phyloP scores from a whole-genome alignment of 805 yeast genomes.

The Pichia insulana region DNA sequence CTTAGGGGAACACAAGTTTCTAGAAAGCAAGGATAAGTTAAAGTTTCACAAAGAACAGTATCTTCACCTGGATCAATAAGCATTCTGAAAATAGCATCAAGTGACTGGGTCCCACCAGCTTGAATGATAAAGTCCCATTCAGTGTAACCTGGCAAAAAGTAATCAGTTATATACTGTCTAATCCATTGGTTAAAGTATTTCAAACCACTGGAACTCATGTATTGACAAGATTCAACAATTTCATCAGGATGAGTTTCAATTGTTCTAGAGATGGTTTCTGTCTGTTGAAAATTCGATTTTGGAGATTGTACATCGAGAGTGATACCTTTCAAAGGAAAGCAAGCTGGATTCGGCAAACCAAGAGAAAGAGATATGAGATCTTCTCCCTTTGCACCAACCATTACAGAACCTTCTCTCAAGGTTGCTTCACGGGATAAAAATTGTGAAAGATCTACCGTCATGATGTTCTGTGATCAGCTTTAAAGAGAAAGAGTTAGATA shows the following conservation, averaged over 20 bases:
- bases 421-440: constrained; percentile 17
- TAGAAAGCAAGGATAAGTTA: constrained; percentile 74
- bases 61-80: constrained; percentile 68
- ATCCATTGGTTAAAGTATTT: constrained; percentile 33
- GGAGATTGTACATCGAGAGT: constrained; percentile 29
- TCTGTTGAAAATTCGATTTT: constrained; percentile 34
- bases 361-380: constrained; percentile 44
- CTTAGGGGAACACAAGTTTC: constrained; percentile 76
- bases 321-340: constrained; percentile 37
- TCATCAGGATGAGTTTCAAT: constrained; percentile 16
- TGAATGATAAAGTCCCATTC: constrained; percentile 68
- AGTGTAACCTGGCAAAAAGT: constrained; percentile 37
- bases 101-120: constrained; percentile 83
- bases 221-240: constrained; percentile 42
- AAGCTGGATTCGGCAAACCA: constrained; percentile 46
- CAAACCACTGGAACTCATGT: constrained; percentile 42
- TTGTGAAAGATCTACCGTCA: constrained; percentile 17
- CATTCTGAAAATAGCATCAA: constrained; percentile 78
- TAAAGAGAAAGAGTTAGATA: no score
- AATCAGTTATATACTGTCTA: constrained; percentile 33
- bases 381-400: constrained; percentile 17
- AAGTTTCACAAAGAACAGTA: constrained; percentile 72
- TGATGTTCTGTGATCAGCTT: no score
- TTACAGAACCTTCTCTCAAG: constrained; percentile 23
- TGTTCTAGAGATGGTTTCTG: constrained; percentile 28